Evolutionary conservation across 2,329 filamentous ascomycete genomes (phyloP).

Genomic region (Pseudonectria buxi): DNA sequence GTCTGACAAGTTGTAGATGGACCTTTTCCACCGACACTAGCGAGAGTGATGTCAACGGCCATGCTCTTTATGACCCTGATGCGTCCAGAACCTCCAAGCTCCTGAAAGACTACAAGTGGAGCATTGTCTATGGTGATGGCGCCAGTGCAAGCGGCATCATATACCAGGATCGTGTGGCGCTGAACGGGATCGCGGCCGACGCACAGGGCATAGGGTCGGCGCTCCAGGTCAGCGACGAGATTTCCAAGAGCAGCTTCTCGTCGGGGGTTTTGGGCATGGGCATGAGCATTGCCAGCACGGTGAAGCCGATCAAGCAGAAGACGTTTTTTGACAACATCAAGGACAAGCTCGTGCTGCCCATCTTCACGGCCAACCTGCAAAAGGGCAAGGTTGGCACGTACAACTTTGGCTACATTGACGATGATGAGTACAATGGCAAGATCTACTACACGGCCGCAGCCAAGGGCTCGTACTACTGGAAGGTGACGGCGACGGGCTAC

Average conservation of each 20-base stretch:
- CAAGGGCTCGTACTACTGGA: constrained; percentile 53
- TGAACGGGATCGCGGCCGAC: constrained; percentile 53
- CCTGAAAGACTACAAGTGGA: constrained; percentile 41
- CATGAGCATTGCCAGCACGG: constrained; percentile 26
- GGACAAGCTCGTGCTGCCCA: constrained; percentile 18
- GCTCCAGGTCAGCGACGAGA: constrained; percentile 43
- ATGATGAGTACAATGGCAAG: constrained; percentile 46
- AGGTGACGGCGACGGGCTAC: constrained; percentile 51
- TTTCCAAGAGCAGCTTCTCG: constrained; percentile 28
- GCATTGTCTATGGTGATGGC: constrained; percentile 59
- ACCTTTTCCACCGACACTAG: constrained; percentile 56
- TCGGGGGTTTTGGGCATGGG: constrained; percentile 32
- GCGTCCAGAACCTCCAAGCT: constrained; percentile 36
- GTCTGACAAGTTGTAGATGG: constrained; percentile 47
- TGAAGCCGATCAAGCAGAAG: constrained; percentile 23
- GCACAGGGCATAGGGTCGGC: constrained; percentile 62
- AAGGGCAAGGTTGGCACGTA: constrained; percentile 29
- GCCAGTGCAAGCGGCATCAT: constrained; percentile 57
- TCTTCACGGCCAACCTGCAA: constrained; percentile 32
- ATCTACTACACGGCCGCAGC: constrained; percentile 51
- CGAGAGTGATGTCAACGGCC: constrained; percentile 39
- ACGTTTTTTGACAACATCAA: constrained; percentile 33
- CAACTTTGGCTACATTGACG: constrained; percentile 46
- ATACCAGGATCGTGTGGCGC: constrained; percentile 56
- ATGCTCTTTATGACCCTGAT: constrained; percentile 50